A percentile compares a stretch with the other conserved stretches of the same genome.
These are phyloP conservation scores for Boletus subparvulus DNA, from an alignment of 768 basidiomycete genomes.

Conservation along the genomic window DNA sequence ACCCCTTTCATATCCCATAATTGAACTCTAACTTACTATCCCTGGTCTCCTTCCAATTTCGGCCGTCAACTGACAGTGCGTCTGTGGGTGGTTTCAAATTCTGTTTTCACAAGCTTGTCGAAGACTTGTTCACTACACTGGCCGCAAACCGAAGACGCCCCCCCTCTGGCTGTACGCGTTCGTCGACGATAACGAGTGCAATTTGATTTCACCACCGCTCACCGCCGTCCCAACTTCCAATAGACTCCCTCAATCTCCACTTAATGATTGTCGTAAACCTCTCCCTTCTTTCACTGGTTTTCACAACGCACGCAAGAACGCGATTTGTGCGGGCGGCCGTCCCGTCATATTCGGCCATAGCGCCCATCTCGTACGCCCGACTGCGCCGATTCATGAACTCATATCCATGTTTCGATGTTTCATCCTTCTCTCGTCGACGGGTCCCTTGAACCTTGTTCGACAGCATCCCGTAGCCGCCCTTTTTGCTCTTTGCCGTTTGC, in stretches of 20 bases:
- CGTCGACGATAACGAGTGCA: neutral
- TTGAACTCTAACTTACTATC: constrained; percentile 23
- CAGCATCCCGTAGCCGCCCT: neutral
- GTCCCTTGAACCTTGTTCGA: constrained; percentile 1
- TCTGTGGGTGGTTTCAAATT: constrained; percentile 11
- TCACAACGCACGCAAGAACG: constrained; percentile 15
- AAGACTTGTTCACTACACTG: neutral
- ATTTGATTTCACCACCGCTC: constrained; percentile 13
- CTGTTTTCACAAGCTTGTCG: neutral
- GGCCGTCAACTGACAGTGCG: neutral
- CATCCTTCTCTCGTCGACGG: neutral
- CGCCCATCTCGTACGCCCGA: constrained; percentile 20
- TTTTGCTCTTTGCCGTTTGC: neutral
- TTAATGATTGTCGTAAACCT: constrained; percentile 21
- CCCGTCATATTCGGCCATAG: constrained; percentile 1
- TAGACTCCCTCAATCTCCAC: constrained; percentile 17
- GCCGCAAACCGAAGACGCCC: neutral
- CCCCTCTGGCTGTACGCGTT: neutral
- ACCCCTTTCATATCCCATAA: constrained; percentile 25
- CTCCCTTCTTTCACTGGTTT: constrained; percentile 2
- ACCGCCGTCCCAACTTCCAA: neutral
- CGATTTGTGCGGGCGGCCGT: constrained; percentile 9
- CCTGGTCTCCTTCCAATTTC: neutral
- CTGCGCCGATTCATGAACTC: constrained; percentile 18
- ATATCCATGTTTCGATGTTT: neutral